Evolutionary conservation across 345 rosid genomes (phyloP), one percentile per base, ranked within the genome.

Genomic region (Boechera retrofracta): DNA sequence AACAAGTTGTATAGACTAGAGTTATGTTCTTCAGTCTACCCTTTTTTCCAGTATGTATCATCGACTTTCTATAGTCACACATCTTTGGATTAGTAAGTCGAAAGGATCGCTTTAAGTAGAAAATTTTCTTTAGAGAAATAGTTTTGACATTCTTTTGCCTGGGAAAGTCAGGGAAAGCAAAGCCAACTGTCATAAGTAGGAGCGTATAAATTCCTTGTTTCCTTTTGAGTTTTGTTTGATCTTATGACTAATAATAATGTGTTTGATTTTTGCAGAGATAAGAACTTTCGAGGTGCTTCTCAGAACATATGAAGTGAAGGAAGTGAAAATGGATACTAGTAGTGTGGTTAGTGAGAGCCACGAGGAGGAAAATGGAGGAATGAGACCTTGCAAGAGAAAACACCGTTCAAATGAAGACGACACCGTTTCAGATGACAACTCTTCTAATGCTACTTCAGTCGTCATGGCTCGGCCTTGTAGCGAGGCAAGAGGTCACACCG

Each of bases 401-500:
- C 96, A 86, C 71, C 80, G 69, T 53, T 76, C 86, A 35, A 76
- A 68, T 66, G 89, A 79, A 71, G 82, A 82, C 41, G 67, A 55
- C 75, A 71, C 49, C 32, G 55, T 13, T 42, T 77, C 75, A 59
- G 77, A 79, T 6, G 73, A 59, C 15, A 47, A 79, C 13, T 51
- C 74, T 79, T 75, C 76, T 73, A 44, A 68, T 36, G 48, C 75
- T 75, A 68, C 79, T 77, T 62, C 85, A 38, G 52, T 68, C 7
- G 73, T 91, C 64, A 80, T 89, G 91, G 98, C 93, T 62, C 85
- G 85, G 73, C 99, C 99, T 64, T 86, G 83, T 58, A 72, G 86
- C 7, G 97, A 95, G 48, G 80, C 97, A 21, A 86, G 89, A 86
- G 98, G 99, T 63, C 99, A 95, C 80, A 95, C 98, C 2, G 99